Evolutionary conservation across 192 early-diverging fungal genomes (phyloP).

Genomic region (Phycomyces nitens): DNA sequence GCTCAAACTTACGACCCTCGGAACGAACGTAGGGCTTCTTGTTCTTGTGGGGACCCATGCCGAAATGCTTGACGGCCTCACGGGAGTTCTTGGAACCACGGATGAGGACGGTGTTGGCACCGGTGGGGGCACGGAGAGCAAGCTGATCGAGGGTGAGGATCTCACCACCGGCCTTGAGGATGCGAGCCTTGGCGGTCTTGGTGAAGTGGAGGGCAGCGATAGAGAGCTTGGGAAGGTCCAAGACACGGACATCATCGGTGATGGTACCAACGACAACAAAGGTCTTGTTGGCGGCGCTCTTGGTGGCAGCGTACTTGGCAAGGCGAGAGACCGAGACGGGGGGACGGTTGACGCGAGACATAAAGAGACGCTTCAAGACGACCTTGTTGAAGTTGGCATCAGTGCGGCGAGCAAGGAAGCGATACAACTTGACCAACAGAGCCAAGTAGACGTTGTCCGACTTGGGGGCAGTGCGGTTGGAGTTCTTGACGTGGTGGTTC

Average conservation of each 20-base stretch:
- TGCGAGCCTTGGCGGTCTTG: slow-evolving; percentile 93
- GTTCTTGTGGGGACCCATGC: slow-evolving; percentile 51
- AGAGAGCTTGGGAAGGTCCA: slow-evolving; percentile 92
- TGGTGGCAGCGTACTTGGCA: slow-evolving; percentile 65
- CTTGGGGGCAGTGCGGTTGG: slow-evolving; percentile 82
- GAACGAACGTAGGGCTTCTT: slow-evolving; percentile 88
- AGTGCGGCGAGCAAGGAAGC: slow-evolving; percentile 98
- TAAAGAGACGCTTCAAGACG: slow-evolving; percentile 95
- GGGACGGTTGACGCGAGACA: slow-evolving; percentile 97
- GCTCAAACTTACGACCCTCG: slow-evolving; percentile 99
- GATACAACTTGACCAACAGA: slow-evolving; percentile 99
- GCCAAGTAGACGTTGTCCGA: slow-evolving; percentile 96
- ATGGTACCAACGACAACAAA: slow-evolving; percentile 95
- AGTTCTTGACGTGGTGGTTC: slow-evolving; percentile 98
- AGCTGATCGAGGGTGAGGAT: slow-evolving; percentile 98
- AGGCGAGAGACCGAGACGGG: slow-evolving; percentile 92
- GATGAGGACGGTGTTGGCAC: slow-evolving; percentile 92
- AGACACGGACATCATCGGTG: slow-evolving; percentile 93
- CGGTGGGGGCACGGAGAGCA: slow-evolving; percentile 95
- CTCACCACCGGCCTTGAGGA: slow-evolving; percentile 99
- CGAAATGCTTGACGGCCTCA: slow-evolving; percentile 99
- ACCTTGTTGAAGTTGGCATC: slow-evolving; percentile 98
- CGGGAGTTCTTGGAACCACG: slow-evolving; percentile 92
- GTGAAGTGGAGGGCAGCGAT: slow-evolving; percentile 95
- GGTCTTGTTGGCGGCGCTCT: slow-evolving; percentile 78